Evolutionary conservation across 371 early-diverging fungal genomes (phyloP).

Genomic region (Zancudomyces culisetae): DNA sequence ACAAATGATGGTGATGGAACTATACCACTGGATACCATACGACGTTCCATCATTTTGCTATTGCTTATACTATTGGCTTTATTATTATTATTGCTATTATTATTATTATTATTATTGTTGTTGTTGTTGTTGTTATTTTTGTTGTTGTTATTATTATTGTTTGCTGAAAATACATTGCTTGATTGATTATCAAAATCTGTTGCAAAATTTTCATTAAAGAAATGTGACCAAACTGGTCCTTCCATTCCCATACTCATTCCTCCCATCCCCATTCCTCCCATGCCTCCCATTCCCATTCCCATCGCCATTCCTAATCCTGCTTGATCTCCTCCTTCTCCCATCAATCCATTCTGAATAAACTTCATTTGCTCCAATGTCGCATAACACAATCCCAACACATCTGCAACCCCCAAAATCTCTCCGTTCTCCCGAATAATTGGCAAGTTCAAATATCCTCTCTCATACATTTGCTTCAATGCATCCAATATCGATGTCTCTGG

Average conservation of each 20-base stretch:
- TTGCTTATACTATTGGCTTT: no score
- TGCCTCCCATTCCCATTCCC: no score
- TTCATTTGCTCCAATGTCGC: conserved; percentile 55
- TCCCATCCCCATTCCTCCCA: no score
- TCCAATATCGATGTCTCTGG: conserved; percentile 71
- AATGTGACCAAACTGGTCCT: conserved; percentile 28
- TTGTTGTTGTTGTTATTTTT: no score
- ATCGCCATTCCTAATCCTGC: no score
- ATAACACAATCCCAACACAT: conserved; percentile 78
- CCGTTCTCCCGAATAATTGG: conserved; percentile 69
- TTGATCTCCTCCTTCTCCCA: conserved; percentile 7
- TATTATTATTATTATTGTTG: no score
- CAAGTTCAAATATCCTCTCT: conserved; percentile 83
- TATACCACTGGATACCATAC: no score
- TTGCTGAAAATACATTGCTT: conserved; percentile 2
- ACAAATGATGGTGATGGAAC: conserved; percentile 16
- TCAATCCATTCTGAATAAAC: conserved; percentile 26
- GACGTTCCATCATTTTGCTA: no score
- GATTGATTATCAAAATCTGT: conserved; percentile 14
- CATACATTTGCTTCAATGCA: conserved; percentile 89
- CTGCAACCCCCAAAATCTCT: conserved; percentile 68
- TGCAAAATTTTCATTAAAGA: conserved; percentile 20
- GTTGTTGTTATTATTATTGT: no score
- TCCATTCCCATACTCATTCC: conserved; percentile 8
- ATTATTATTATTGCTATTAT: no score